Base-by-base conservation (phyloP, 2,329 filamentous ascomycete genomes). In the Sporothrix variecibatus region DNA sequence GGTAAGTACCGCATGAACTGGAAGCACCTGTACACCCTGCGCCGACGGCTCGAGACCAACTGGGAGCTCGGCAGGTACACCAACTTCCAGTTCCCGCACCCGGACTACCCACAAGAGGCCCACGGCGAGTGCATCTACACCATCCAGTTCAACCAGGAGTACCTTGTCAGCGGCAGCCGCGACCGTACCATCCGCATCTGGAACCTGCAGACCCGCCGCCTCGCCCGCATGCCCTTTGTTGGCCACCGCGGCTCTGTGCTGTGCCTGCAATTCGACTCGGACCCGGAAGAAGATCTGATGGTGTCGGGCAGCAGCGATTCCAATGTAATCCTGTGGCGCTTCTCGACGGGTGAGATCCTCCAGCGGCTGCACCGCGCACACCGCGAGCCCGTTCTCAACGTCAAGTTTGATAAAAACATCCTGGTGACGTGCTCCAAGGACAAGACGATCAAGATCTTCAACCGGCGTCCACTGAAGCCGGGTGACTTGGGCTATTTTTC, bases 381-480 rank as follows among this genome's bases (percentile, higher is more conserved):
- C 81, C 85, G 87, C 40, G 96, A 99, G 82, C 97, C 95, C 0
- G 95, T 99, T 0, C 85, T 99, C 20, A 98, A 98, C 79, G 90
- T 99, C 73, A 90, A 93, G 75, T 99, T 98, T 78, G 95, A 98
- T 80, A 92, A 94, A 77, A 90, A 94, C 9, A 97, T 97, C 76
- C 87, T 99, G 3, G 94, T 98, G 15, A 99, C 96, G 0, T 98
- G 96, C 79, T 98, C 95, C 68, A 99, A 99, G 81, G 96, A 99
- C 82, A 97, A 95, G 82, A 92, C 92, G 0, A 97, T 99, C 86
- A 98, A 98, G 82, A 91, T 99, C 23, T 99, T 97, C 89, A 98
- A 95, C 81, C 91, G 96, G 5, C 87, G 85, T 23, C 86, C 90
- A 23, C 84, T 97, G n/a, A 84, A 84, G 43, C 85, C 87, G 60